Evolutionary conservation across 352 stramenopile genomes (phyloP).

Genomic region (Globisporangium ultimum): DNA sequence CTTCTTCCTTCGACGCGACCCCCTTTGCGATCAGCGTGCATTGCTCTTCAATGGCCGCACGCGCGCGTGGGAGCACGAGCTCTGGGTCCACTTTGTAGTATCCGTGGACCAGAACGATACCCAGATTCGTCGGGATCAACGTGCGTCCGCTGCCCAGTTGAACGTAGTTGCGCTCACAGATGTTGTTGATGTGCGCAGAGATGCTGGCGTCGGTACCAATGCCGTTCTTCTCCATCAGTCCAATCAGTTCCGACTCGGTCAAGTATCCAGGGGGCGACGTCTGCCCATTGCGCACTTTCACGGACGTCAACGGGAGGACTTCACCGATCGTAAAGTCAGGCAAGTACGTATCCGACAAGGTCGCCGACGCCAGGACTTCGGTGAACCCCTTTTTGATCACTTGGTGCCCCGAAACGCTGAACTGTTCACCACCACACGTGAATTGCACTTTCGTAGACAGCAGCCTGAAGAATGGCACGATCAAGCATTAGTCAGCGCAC

Average conservation of each 20-base stretch:
- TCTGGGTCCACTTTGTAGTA: slow-evolving; percentile 75
- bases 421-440: slow-evolving; percentile 52
- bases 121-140: slow-evolving; percentile 65
- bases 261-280: slow-evolving; percentile 67
- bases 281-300: slow-evolving; percentile 64
- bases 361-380: slow-evolving; percentile 19
- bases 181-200: slow-evolving; percentile 84
- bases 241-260: slow-evolving; percentile 80
- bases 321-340: slow-evolving; percentile 55
- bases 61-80: slow-evolving; percentile 66
- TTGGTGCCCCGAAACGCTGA: slow-evolving; percentile 68
- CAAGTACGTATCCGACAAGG: slow-evolving; percentile 25
- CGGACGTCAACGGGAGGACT: slow-evolving; percentile 43
- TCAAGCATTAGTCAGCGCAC: slow-evolving; percentile 11
- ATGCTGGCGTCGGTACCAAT: slow-evolving; percentile 83
- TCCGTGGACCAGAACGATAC: slow-evolving; percentile 67
- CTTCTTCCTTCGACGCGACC: slow-evolving; percentile 30
- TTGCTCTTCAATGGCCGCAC: slow-evolving; percentile 80
- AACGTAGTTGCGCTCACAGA: slow-evolving; percentile 79
- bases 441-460: slow-evolving; percentile 42
- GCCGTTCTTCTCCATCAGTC: slow-evolving; percentile 79
- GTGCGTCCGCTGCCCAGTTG: slow-evolving; percentile 47
- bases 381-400: slow-evolving; percentile 31
- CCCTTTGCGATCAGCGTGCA: slow-evolving; percentile 80
- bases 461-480: slow-evolving; percentile 13